Evolutionary conservation across 768 basidiomycete genomes (phyloP), one percentile per base, ranked within the genome.

Genomic region (Lactarius indigo): DNA sequence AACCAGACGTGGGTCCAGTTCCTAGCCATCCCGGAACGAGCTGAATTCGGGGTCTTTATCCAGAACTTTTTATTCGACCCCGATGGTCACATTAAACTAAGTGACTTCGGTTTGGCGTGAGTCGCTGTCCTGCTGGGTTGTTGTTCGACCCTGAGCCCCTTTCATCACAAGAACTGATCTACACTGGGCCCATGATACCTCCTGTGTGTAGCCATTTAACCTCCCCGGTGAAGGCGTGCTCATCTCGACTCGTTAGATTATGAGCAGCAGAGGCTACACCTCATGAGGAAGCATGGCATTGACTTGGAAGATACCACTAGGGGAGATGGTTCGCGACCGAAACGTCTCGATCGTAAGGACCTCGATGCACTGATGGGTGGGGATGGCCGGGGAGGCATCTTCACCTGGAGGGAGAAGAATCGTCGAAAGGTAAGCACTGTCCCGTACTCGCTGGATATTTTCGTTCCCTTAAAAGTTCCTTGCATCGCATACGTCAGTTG

Each of bases 141-240:
- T 18, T 50, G 33, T 42, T 57, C 35, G 55, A 41, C 15, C n/a
- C 59, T 59, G 59, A 62, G 23, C 41, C 52, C 42, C 47, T 64
- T 60, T 60, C 30, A 62, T 35, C 47, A 64, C 72, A 75, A 94
- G 91, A 63, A 92, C 93, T 65, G 91, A 95, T 81, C 83, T 94
- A 66, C 96, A 96, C 78, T 97, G 96, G 96, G 92, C 94, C 26
- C 95, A 98, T 77, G 95, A 98, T 78, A 95, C 94, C 31, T 89
- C 89, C 64, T 96, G 92, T 93, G 69, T 71, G 78, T 76, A 54
- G 67, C 65, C 78, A 58, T 73, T 50, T 64, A 64, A 31, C 68
- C 64, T 60, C 47, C 35, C 35, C 26, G 44, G 39, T 33, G 59
- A 50, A 47, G 31, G 30, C n/a, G 61, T 66, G 63, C 62, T 61